Evolutionary conservation across 495 filamentous ascomycete genomes (phyloP).

Genomic region (Neurospora cerealis): DNA sequence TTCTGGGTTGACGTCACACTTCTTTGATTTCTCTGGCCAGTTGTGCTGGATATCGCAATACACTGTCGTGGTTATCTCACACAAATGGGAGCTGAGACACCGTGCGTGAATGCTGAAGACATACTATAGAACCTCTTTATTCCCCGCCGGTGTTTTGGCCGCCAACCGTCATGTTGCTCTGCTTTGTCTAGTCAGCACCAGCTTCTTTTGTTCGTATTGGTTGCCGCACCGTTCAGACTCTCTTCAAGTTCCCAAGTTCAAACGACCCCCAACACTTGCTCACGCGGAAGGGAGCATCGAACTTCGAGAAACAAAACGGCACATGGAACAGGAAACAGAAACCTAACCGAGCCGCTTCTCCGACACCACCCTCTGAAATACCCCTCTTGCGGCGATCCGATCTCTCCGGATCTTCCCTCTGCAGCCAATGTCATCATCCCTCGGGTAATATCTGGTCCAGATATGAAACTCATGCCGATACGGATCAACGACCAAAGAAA

Average conservation of each 20-base stretch:
- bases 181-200: background rate
- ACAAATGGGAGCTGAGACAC: background rate
- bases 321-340: background rate
- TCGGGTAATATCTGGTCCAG: background rate
- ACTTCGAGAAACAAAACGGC: background rate
- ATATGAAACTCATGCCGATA: background rate
- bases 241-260: background rate
- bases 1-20: background rate
- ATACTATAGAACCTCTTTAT: background rate
- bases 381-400: background rate
- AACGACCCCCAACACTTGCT: background rate
- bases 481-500: background rate
- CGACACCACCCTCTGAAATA: background rate
- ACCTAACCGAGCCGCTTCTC: background rate
- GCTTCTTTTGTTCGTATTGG: background rate
- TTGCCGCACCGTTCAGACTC: background rate
- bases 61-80: background rate
- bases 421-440: background rate
- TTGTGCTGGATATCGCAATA: background rate
- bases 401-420: background rate
- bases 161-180: background rate
- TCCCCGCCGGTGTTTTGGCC: background rate
- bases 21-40: background rate
- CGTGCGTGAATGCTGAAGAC: background rate
- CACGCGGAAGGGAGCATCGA: background rate